Evolutionary conservation across 192 early-diverging fungal genomes (phyloP).

Genomic region (Coemansia biformis): DNA sequence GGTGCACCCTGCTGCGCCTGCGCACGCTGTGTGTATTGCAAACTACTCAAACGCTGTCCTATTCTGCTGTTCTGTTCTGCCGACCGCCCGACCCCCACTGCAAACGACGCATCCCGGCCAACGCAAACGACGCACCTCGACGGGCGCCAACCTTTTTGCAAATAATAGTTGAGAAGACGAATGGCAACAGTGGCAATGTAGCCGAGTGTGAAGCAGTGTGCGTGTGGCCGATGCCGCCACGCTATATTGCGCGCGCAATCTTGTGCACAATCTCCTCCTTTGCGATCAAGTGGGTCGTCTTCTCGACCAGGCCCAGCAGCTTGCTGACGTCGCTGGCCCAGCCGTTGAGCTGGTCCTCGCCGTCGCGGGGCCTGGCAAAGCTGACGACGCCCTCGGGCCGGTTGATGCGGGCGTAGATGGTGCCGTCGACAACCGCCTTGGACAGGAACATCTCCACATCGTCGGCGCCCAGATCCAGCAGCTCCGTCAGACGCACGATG

Average conservation of each 20-base stretch:
- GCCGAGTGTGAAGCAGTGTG: no score
- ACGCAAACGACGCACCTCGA: no score
- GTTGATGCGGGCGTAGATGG: constrained; percentile 94
- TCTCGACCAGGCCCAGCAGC: constrained; percentile 86
- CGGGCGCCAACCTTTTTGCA: no score
- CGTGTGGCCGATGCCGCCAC: neutral
- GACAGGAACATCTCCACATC: constrained; percentile 91
- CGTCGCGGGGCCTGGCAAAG: constrained; percentile 78
- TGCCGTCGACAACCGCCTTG: constrained; percentile 88
- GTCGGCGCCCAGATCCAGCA: constrained; percentile 79
- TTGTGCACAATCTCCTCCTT: constrained; percentile 90
- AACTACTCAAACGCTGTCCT: no score
- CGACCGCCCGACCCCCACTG: no score
- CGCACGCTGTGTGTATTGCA: no score
- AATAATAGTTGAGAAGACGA: no score
- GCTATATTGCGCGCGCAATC: constrained; percentile 60
- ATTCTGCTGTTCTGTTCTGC: no score
- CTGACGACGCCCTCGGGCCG: constrained; percentile 82
- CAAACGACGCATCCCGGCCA: no score
- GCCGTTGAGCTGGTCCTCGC: constrained; percentile 86
- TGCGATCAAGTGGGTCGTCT: constrained; percentile 86
- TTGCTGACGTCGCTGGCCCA: constrained; percentile 90
- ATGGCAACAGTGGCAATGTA: neutral
- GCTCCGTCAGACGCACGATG: constrained; percentile 76
- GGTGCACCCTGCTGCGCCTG: no score